These are phyloP conservation scores for Acacia concinna DNA, from an alignment of 331 rosid species.

Conservation along the genomic window DNA sequence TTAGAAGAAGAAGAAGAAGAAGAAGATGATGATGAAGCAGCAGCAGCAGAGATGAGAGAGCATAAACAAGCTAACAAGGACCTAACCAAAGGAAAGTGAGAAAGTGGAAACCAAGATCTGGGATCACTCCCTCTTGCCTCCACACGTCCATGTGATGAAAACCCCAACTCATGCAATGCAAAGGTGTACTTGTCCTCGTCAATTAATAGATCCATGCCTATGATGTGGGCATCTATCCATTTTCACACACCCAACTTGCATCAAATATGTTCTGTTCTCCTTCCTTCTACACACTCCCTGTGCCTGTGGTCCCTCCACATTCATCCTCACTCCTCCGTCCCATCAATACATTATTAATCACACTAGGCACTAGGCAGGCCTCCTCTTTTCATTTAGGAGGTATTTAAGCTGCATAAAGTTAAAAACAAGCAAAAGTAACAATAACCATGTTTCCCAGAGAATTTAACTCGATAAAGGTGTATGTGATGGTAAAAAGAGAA, in stretches of 20 bases:
- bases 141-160: slow-evolving; percentile 33
- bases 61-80: slow-evolving; percentile 27
- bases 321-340: background rate
- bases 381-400: too few species aligned
- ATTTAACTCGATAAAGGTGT: background rate
- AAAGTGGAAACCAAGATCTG: background rate
- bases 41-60: too few species aligned
- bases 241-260: slow-evolving; percentile 15
- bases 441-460: background rate
- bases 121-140: background rate
- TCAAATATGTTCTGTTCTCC: slow-evolving; percentile 4
- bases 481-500: background rate
- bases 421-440: background rate
- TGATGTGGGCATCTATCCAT: background rate
- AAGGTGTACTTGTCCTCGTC: slow-evolving; percentile 16
- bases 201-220: background rate
- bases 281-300: background rate
- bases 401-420: too few species aligned
- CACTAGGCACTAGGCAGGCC: too few species aligned
- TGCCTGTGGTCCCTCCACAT: background rate
- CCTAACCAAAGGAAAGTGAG: slow-evolving; percentile 6
- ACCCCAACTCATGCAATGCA: slow-evolving; percentile 18
- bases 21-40: too few species aligned
- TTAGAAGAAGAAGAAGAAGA: background rate
- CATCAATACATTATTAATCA: background rate